Conservation (phyloP, 768 basidiomycete species). For the Russula compacta region DNA sequence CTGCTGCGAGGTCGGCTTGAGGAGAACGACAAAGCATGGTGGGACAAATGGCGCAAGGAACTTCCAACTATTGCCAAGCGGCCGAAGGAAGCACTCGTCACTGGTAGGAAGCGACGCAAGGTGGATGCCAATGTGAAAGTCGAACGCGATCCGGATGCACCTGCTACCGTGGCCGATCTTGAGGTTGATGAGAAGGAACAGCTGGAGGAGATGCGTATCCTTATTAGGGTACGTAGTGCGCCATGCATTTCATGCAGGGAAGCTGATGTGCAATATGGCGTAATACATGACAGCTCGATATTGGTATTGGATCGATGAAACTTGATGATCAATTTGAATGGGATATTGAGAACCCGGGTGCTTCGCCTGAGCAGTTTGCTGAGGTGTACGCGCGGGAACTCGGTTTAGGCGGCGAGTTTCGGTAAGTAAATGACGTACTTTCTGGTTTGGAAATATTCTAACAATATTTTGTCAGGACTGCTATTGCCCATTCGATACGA, state of each 20-base stretch:
- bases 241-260: neutral
- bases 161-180: slow-evolving; percentile 51
- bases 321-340: slow-evolving; percentile 97
- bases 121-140: slow-evolving; percentile 20
- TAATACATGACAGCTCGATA: slow-evolving; percentile 68
- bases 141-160: slow-evolving; percentile 12
- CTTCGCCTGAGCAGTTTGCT: slow-evolving; percentile 89
- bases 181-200: slow-evolving; percentile 54
- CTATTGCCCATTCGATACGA: slow-evolving; percentile 89
- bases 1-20: slow-evolving; percentile 38
- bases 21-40: slow-evolving; percentile 48
- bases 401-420: slow-evolving; percentile 88
- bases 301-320: slow-evolving; percentile 87
- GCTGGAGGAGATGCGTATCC: slow-evolving; percentile 82
- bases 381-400: slow-evolving; percentile 79
- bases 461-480: slow-evolving; percentile 48
- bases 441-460: neutral
- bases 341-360: slow-evolving; percentile 76
- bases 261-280: neutral
- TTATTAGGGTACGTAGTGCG: slow-evolving; percentile 66
- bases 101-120: slow-evolving; percentile 19
- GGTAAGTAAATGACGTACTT: slow-evolving; percentile 38
- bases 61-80: slow-evolving; percentile 32
- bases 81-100: slow-evolving; percentile 12
- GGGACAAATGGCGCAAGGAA: slow-evolving; percentile 62